Percentiles rank a stretch among this genome's conserved stretches.
Evolutionary conservation across 2,329 filamentous ascomycete genomes (phyloP).

Genomic region (Aspergillus candidus): DNA sequence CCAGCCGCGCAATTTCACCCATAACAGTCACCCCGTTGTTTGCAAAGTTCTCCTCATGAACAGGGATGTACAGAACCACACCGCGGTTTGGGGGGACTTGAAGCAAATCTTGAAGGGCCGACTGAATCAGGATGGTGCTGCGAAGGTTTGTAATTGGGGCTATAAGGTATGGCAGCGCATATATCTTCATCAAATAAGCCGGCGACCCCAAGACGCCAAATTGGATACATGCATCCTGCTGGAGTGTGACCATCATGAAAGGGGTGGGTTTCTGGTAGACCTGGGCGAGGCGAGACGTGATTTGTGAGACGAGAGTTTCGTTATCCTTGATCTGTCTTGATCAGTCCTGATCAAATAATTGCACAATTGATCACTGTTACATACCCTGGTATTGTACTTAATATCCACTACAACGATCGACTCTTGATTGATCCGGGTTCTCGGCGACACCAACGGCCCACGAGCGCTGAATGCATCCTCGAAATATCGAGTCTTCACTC

Average conservation of each 20-base stretch:
- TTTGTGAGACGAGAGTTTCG: constrained; percentile 67
- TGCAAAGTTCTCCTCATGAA: constrained; percentile 66
- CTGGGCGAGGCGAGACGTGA: constrained; percentile 66
- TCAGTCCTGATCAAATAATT: too few relatives aligned
- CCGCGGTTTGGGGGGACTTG: constrained; percentile 62
- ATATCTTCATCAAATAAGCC: constrained; percentile 71
- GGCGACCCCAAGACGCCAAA: constrained; percentile 71
- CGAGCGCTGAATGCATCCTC: constrained; percentile 35
- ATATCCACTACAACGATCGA: constrained; percentile 59
- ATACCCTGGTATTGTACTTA: constrained; percentile 58
- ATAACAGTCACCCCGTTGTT: constrained; percentile 64
- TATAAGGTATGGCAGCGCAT: constrained; percentile 61
- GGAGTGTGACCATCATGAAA: constrained; percentile 68
- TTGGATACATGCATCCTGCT: constrained; percentile 67
- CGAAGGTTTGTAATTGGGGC: constrained; percentile 72
- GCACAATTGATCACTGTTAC: neutral
- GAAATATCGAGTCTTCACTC: constrained; percentile 36
- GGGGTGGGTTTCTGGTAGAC: constrained; percentile 69
- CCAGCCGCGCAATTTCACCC: constrained; percentile 59
- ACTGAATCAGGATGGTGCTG: constrained; percentile 70
- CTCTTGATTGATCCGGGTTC: constrained; percentile 48
- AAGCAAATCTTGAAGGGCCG: constrained; percentile 65
- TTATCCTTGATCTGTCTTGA: constrained; percentile 57
- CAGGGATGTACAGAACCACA: constrained; percentile 64
- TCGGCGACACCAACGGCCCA: constrained; percentile 31